These are phyloP conservation scores for Haplographium delicatum DNA, from an alignment of 495 filamentous ascomycete species.

Conservation along the genomic window DNA sequence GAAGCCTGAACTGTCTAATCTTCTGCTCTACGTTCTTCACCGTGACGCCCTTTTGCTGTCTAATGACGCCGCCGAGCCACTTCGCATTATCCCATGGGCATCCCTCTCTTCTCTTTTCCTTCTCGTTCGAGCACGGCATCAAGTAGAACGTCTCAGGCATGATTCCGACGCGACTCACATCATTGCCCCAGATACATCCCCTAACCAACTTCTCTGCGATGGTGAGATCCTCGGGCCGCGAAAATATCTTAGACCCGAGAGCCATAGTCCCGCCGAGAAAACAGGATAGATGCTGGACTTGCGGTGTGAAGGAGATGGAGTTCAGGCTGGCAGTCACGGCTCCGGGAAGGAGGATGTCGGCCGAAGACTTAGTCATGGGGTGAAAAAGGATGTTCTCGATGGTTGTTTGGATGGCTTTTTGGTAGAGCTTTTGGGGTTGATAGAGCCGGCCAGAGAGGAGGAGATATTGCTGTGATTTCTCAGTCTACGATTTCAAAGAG, in stretches of 20 bases:
- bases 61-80: no score
- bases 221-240: slow-evolving; percentile 61
- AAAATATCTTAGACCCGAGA: slow-evolving; percentile 71
- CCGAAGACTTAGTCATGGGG: slow-evolving; percentile 58
- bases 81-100: no score
- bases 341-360: slow-evolving; percentile 71
- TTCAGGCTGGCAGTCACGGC: slow-evolving; percentile 54
- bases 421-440: slow-evolving; percentile 93
- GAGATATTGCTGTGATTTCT: background rate
- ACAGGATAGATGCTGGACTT: slow-evolving; percentile 55
- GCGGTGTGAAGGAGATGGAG: slow-evolving; percentile 26
- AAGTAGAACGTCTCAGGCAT: slow-evolving; percentile 67
- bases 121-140: no score
- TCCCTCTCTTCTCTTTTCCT: no score
- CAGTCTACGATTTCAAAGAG: background rate
- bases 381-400: slow-evolving; percentile 1
- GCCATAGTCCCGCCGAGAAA: slow-evolving; percentile 91
- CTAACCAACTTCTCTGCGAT: slow-evolving; percentile 75
- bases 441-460: slow-evolving; percentile 56
- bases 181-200: slow-evolving; percentile 87
- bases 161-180: slow-evolving; percentile 68
- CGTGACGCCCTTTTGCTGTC: no score
- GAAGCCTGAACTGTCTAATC: no score
- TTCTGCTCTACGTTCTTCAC: no score
- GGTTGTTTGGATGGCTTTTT: slow-evolving; percentile 70